These are phyloP conservation scores for Erysimum pusillum DNA, from an alignment of 441 rosid species.

Conservation along the genomic window DNA sequence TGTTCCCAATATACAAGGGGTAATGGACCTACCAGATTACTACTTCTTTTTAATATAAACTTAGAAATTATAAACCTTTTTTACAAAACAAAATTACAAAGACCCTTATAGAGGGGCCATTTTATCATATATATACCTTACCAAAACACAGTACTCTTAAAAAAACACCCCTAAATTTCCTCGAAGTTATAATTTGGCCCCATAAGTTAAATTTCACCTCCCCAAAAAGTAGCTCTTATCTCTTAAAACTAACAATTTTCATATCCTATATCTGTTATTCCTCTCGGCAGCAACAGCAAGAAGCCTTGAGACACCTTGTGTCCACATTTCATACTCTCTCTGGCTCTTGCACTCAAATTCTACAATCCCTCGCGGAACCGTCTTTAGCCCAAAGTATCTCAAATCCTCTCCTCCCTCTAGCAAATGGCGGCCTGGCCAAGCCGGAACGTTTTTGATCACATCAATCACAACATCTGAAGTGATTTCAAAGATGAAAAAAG, in stretches of 20 bases:
- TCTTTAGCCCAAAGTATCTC: slow-evolving; percentile 79
- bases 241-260: slow-evolving; percentile 30
- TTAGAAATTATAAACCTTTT: background rate
- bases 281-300: slow-evolving; percentile 76
- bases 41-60: background rate
- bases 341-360: slow-evolving; percentile 85
- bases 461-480: no score
- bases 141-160: background rate
- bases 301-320: slow-evolving; percentile 92
- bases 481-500: no score
- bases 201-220: background rate
- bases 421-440: slow-evolving; percentile 92
- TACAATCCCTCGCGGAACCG: slow-evolving; percentile 60
- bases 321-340: slow-evolving; percentile 89
- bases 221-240: background rate
- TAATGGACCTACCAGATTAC: background rate
- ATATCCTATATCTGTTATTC: slow-evolving; percentile 65
- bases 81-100: slow-evolving; percentile 10
- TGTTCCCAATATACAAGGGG: no score
- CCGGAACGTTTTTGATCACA: slow-evolving; percentile 78
- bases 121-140: slow-evolving; percentile 1
- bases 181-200: slow-evolving; percentile 27
- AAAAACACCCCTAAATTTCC: slow-evolving; percentile 18
- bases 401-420: slow-evolving; percentile 83
- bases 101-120: slow-evolving; percentile 5